Evolutionary conservation across 306 rosid genomes (phyloP), one percentile per base, ranked within the genome.

Genomic region (Fragaria iinumae): DNA sequence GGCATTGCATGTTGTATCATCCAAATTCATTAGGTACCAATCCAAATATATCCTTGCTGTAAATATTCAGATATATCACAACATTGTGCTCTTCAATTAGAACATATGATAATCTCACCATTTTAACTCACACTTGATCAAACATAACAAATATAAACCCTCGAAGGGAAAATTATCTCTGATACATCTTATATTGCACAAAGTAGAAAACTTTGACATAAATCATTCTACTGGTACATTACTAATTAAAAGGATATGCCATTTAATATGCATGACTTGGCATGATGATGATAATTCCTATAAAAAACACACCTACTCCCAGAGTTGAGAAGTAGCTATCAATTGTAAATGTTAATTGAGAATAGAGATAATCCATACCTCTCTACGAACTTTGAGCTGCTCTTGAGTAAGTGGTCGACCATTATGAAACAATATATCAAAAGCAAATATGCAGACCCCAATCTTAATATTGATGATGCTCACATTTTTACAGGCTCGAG

Each of bases 401-500:
- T 88, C 90, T 80, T 88, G 97, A 76, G 92, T 86, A 64, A 92
- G 93, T 27, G 90, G 90, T 83, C 80, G 85, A 62, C 92, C 98
- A 79, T 92, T 90, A 71, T 88, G 96, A 80, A 89, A 92, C 78
- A 95, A 67, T 80, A 92, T 66, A 86, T 95, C 98, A 85, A 95
- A 95, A 76, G 96, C 96, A 87, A 81, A 95, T 80, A 92, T 75
- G 87, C 97, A 90, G 75, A 92, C 97, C 52, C 87, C 72, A 73
- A 92, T 90, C 90, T 92, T 92, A 71, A 95, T 87, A 69, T 90
- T 93, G 80, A 81, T 73, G 52, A 90, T 0, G 25, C 72, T 81
- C 67, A 95, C 97, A 79, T n/a, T 95, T 90, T 95, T 95, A 62
- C 96, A 93, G 63, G 96, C 90, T 75, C 98, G 91, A n/a, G 97